These are phyloP conservation scores for Boletus vinaceobasis DNA, from an alignment of 768 basidiomycete species.

Conservation along the genomic window DNA sequence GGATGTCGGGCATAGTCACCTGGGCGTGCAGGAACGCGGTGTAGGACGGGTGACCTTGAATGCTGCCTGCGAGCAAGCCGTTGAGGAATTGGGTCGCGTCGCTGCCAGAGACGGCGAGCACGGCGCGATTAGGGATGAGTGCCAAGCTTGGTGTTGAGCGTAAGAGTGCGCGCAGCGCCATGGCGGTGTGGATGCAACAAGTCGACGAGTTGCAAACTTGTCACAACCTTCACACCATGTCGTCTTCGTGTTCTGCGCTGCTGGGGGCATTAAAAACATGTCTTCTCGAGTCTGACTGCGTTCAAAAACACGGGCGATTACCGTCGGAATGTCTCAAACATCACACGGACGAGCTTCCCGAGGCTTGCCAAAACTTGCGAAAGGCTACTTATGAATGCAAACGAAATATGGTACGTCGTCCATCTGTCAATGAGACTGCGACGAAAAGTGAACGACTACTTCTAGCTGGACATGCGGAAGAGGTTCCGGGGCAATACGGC, in stretches of 20 bases:
- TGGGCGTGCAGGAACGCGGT: slow-evolving; percentile 78
- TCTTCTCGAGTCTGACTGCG: slow-evolving; percentile 82
- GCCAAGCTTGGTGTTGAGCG: slow-evolving; percentile 53
- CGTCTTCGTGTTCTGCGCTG: slow-evolving; percentile 76
- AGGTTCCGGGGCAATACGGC: slow-evolving; percentile 73
- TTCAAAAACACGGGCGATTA: slow-evolving; percentile 69
- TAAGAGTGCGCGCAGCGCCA: slow-evolving; percentile 41
- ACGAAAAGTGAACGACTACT: neutral
- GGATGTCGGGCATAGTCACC: slow-evolving; percentile 36
- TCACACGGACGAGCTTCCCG: slow-evolving; percentile 73
- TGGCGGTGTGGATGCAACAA: slow-evolving; percentile 11
- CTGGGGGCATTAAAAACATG: slow-evolving; percentile 80
- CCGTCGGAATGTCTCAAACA: slow-evolving; percentile 83
- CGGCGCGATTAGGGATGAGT: slow-evolving; percentile 57
- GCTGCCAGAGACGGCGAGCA: slow-evolving; percentile 76
- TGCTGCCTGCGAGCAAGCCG: slow-evolving; percentile 59
- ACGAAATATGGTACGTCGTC: slow-evolving; percentile 68
- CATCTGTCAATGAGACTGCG: neutral
- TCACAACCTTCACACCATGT: slow-evolving; percentile 43
- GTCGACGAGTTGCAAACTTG: neutral
- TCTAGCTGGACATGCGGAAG: slow-evolving; percentile 80
- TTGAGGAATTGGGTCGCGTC: slow-evolving; percentile 82
- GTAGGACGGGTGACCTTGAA: slow-evolving; percentile 54
- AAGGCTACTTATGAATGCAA: slow-evolving; percentile 90
- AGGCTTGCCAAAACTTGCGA: slow-evolving; percentile 74